Base-by-base conservation (phyloP, 345 rosid species). In the Passiflora organensis region DNA sequence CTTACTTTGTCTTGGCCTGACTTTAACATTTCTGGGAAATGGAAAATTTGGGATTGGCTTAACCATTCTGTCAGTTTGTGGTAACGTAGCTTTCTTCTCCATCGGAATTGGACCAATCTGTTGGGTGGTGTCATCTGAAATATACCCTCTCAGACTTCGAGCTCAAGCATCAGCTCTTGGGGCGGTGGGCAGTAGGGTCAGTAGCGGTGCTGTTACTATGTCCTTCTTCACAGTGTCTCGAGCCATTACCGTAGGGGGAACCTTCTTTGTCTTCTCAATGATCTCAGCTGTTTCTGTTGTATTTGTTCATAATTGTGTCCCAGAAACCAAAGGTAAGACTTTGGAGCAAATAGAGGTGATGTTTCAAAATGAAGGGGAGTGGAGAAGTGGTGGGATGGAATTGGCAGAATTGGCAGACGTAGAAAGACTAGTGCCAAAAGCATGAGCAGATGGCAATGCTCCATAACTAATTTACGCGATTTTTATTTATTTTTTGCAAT, bases 301-400 rank as follows among this genome's bases (percentile, higher is more conserved):
- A 34, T 68, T 68, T 43, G 72, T 68, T 12, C 42, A 61, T 22
- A 24, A 13, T 12, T 61, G 61, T 37, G 43, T 60, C 28, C 73
- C 73, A 1, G 81, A 77, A 61, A 77, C 78, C 0, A 72, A 66
- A 48, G 81, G 81, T 45, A 69, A 38, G 71, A 66, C 72, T 14
- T 64, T 77, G 62, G 81, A 73, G 47, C 66, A 77, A 48, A 77
- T 77, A 18, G 76, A 62, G 34, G 38, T 12, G 34, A 18, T 64
- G 18, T 64, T 64, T 49, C 55, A 64, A 28, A 42, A 55, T 56
- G 62, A 28, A 49, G 67, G 60, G 38, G 14, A 63, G 43, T 14
- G 11, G 42, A 42, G 38, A 49, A 46, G 36, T 6, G 55, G 56
- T 48, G 68, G 48, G 16, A 36, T 64, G 12, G 68, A 64, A 64